Base-by-base conservation (phyloP, 352 stramenopile species). In the Pythium periplocum region DNA sequence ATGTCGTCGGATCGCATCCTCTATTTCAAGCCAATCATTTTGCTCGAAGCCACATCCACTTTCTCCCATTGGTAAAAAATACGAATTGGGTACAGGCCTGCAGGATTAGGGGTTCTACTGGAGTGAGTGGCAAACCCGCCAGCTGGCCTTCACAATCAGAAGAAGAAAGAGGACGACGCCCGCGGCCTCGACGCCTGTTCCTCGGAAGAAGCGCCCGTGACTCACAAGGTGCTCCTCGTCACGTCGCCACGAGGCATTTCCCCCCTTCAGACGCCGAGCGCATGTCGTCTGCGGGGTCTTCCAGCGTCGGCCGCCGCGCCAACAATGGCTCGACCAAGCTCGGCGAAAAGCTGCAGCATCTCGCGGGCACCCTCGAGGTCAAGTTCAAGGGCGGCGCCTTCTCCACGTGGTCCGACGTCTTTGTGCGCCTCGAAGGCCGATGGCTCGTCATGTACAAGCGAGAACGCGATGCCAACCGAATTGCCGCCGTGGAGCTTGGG, bases 361-460 rank as follows among this genome's bases (percentile, higher is more conserved):
- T 84, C 64, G 60, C 70, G 9, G 77, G 74, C 10, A 73, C 70
- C 47, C 66, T 87, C 35, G 77, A 87, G 53, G 74, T 86, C 57
- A 83, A 84, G 58, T 86, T 84, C 64, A 86, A 86, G 49, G 69
- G 65, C 30, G 75, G 77, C 45, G 68, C 77, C 1, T 87, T 87
- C 57, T 75, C 75, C 36, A 85, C 71, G 40, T 88, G 78, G 78
- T 73, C 71, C 30, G 73, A 82, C 51, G 70, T 77, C 45, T 86
- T 84, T 55, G 75, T 84, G 44, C 68, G 75, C 0, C 67, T 88
- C 37, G 66, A 88, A 58, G 80, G 80, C 38, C 71, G 78, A 39
- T 90, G 80, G 80, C 60, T 90, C 41, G 68, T 72, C 58, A 72
- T 88, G 49, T 83, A 86, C 66, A 86, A 86, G 67, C 73, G 72